Evolutionary conservation across 345 rosid genomes (phyloP).

Genomic region (Acer negundo): DNA sequence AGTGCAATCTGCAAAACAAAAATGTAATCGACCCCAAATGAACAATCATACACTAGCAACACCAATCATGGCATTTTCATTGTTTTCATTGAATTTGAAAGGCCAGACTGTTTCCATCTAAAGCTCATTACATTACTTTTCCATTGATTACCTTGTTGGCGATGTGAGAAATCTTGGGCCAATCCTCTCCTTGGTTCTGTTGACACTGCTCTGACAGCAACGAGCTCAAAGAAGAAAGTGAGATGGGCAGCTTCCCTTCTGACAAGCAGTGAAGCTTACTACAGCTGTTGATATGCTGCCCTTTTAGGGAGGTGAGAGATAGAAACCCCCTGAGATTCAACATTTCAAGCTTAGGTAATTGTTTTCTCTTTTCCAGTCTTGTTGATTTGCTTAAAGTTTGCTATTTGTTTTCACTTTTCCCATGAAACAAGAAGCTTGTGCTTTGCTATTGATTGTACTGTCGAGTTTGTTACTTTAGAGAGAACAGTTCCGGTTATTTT

Average conservation of each 20-base stretch:
- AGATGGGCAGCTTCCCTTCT: conserved; percentile 2
- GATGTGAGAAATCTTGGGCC: background rate
- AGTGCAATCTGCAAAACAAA: no score
- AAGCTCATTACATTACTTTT: background rate
- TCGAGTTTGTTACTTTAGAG: no score
- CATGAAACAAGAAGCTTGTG: no score
- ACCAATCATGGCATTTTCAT: background rate
- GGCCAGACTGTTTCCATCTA: background rate
- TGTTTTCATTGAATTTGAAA: background rate
- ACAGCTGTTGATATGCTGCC: background rate
- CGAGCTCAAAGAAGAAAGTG: background rate
- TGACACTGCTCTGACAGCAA: background rate
- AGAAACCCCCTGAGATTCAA: conserved; percentile 5
- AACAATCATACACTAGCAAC: no score
- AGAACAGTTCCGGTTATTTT: no score
- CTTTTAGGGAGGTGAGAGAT: background rate
- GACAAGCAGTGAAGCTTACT: background rate
- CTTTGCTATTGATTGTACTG: no score
- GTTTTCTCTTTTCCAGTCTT: no score
- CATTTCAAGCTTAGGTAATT: background rate
- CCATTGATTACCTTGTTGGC: background rate
- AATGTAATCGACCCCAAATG: no score
- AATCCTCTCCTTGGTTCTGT: background rate
- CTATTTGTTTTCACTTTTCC: no score
- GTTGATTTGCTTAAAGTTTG: no score